These are phyloP conservation scores for Eruca vesicaria DNA, from an alignment of 441 rosid species.

Conservation along the genomic window DNA sequence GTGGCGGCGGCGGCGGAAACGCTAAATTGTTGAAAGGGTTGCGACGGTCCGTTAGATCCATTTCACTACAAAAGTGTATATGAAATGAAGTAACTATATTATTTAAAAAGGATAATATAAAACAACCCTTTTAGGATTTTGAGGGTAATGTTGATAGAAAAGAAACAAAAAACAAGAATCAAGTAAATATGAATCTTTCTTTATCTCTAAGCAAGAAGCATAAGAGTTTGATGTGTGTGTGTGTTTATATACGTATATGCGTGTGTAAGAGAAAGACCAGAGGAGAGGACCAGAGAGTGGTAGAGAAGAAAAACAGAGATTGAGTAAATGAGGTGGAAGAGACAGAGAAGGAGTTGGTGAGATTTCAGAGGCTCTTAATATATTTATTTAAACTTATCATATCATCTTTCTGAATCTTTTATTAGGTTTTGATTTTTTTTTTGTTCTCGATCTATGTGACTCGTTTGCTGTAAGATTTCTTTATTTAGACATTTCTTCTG, in stretches of 20 bases:
- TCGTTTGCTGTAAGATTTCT: conserved; percentile 27
- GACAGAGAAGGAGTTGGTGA: conserved; percentile 34
- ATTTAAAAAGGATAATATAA: no score
- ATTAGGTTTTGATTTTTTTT: background rate
- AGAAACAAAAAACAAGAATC: background rate
- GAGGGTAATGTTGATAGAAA: background rate
- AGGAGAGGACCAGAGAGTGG: conserved; percentile 8
- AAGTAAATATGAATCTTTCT: background rate
- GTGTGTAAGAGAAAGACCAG: conserved; percentile 4
- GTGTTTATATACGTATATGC: conserved; percentile 15
- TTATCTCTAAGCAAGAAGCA: background rate
- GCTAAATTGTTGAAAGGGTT: conserved; percentile 25
- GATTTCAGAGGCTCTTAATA: conserved; percentile 27
- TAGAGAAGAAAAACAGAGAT: conserved; percentile 28
- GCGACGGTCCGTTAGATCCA: conserved; percentile 31
- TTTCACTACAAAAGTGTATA: background rate
- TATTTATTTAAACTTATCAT: conserved; percentile 23
- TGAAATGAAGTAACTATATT: no score
- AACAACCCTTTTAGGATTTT: background rate
- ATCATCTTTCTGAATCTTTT: background rate
- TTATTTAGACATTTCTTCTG: background rate
- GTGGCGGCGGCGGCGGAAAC: conserved; percentile 24
- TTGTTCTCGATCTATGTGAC: conserved; percentile 31
- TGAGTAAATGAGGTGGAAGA: conserved; percentile 18
- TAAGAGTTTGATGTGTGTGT: background rate